Conservation (phyloP, 1,139 yeast species). For the Scheffersomyces lignicola region DNA sequence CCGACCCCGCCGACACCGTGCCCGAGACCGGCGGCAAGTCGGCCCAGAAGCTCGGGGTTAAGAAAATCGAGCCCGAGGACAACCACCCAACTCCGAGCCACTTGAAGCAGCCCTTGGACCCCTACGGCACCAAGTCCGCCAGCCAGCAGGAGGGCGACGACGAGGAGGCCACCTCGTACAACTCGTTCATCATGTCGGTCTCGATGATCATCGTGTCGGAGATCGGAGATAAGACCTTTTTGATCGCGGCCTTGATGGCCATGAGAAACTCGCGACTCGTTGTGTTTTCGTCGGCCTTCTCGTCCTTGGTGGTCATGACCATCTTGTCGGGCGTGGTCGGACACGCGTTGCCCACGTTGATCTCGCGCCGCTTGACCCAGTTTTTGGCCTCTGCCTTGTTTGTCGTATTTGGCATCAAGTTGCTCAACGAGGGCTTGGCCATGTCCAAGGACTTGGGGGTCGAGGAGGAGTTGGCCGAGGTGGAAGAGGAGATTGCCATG, state of each 20-base stretch:
- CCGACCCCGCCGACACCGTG: conserved; percentile 2
- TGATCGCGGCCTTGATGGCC: conserved; percentile 97
- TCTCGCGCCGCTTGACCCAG: conserved; percentile 80
- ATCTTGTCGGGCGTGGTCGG: conserved; percentile 88
- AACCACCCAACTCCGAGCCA: conserved; percentile 29
- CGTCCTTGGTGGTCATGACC: conserved; percentile 90
- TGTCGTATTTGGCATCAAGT: conserved; percentile 76
- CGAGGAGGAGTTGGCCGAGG: conserved; percentile 94
- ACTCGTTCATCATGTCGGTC: conserved; percentile 64
- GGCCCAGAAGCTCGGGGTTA: conserved; percentile 23
- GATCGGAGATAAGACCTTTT: conserved; percentile 94
- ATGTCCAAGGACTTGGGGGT: conserved; percentile 86
- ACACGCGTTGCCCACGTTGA: conserved; percentile 80
- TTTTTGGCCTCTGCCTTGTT: conserved; percentile 79
- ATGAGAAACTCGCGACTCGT: conserved; percentile 84
- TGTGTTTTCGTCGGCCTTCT: conserved; percentile 84
- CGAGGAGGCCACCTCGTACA: conserved; percentile 27
- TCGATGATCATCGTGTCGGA: conserved; percentile 93
- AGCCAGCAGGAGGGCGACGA: conserved; percentile 9
- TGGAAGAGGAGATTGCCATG: conserved; percentile 86
- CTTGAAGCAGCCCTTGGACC: conserved; percentile 25
- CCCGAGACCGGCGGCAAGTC: conserved; percentile 12
- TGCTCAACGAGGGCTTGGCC: conserved; percentile 75
- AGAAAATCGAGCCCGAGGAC: conserved; percentile 26
- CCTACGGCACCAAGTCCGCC: conserved; percentile 10